Evolutionary conservation across 345 rosid species (phyloP), one percentile per base, ranked within the genome.

Genomic region (Acer campestre): DNA sequence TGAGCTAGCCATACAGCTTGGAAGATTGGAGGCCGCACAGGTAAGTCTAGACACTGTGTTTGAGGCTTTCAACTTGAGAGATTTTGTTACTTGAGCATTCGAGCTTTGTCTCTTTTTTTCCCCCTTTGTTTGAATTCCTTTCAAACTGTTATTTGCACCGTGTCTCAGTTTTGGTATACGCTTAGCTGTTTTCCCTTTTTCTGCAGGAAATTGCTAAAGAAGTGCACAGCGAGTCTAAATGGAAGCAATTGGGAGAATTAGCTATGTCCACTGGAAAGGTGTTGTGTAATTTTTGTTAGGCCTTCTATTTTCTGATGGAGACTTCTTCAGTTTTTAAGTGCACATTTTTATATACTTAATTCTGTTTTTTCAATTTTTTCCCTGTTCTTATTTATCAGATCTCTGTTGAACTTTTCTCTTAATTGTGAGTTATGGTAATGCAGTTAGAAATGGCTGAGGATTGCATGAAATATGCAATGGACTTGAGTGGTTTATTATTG

Each of bases 361-460:
- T 11, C 49, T 49, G 31, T 51, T 23, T 49, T 35, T n/a, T 7
- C 12, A 3, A 5, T 22, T 2, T 71, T 38, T 51, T 31, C 1
- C 2, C 12, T 6, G 31, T 72, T 53, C 55, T 13, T 12, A 16
- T 17, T 1, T n/a, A 22, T 62, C 64, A 40, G 16, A 49, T 67
- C 68, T 67, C 18, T 18, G 44, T 48, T 6, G 7, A 10, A 5
- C 53, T 65, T 51, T 20, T 61, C 64, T 77, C 38, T 2, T 31
- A 44, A 76, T 59, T 44, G 48, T 59, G 74, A 82, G 14, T 79
- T 82, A 63, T 82, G 72, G 55, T 53, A 73, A 74, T 85, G 88
- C 94, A 97, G 99, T 83, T 97, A 85, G 93, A 86, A 84, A 90
- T 97, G 98, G 99, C 99, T 46, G 98, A 94, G 87, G 98, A 93